Percentiles rank a stretch among this genome's conserved stretches.
phyloP scores from a whole-genome alignment of 1,284 basidiomycete species.

The Rhizoctonia solani region DNA sequence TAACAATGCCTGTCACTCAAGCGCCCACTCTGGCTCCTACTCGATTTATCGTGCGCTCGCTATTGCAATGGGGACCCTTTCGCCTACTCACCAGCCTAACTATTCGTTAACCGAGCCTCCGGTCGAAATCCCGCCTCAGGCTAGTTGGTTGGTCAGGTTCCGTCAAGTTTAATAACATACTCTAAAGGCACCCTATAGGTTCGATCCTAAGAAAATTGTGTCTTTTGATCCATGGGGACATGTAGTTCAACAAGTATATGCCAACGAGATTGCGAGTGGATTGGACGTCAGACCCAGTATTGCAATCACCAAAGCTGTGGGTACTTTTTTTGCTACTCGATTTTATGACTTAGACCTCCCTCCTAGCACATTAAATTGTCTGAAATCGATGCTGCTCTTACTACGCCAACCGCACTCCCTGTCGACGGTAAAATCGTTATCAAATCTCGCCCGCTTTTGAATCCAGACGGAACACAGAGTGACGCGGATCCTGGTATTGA shows the following conservation, averaged over 20 bases:
- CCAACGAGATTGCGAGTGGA: conserved; percentile 65
- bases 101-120: conserved; percentile 90
- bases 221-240: conserved; percentile 96
- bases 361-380: conserved; percentile 82
- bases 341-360: neutral
- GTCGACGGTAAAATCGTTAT: conserved; percentile 87
- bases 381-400: conserved; percentile 78
- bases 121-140: conserved; percentile 78
- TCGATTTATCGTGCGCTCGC: conserved; percentile 92
- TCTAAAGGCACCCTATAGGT: too few relatives aligned
- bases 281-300: conserved; percentile 89
- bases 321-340: conserved; percentile 46
- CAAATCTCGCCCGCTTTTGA: conserved; percentile 60
- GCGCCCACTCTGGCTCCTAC: conserved; percentile 89
- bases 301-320: conserved; percentile 74
- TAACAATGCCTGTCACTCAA: neutral
- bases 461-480: conserved; percentile 63
- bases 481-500: conserved; percentile 80
- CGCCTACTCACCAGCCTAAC: conserved; percentile 84
- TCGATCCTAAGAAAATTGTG: conserved; percentile 81
- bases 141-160: conserved; percentile 61
- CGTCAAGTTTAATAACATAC: neutral
- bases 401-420: conserved; percentile 65
- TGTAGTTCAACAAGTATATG: conserved; percentile 80
- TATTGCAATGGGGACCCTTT: conserved; percentile 87